Base-by-base conservation (phyloP, 2,329 filamentous ascomycete species). In the Dothideomycetes sp. region DNA sequence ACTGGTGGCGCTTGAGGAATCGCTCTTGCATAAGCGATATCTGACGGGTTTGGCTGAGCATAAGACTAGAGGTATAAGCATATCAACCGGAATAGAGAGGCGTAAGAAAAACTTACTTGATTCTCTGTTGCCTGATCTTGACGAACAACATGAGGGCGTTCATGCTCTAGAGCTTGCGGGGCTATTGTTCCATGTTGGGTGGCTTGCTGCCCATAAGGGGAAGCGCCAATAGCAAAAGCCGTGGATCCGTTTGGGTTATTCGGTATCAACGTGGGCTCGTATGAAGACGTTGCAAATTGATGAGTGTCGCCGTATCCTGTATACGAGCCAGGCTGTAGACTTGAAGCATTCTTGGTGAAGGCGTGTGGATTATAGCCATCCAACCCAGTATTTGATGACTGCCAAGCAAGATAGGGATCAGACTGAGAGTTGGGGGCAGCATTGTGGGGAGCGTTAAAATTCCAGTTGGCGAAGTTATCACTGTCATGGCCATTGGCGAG, bases 101-200 rank as follows among this genome's bases (percentile, higher is more conserved):
- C 25, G 6, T 20, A 17, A 23, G 20, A 13, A 23, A 23, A 17
- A 24, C 17, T 5, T 24, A 36, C 33, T 25, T 30, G 27, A 17
- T 27, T 7, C n/a, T 36, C 38, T 20, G 37, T 16, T 30, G 24
- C 15, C 18, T 31, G 22, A n/a, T 15, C 18, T 30, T 43, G 30
- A 8, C 39, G 29, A 25, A 23, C 15, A 29, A 15, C 16, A 12
- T 43, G 25, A 25, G 29, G 18, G 30, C 16, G 37, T 17, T 38
- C 42, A 19, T 53, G 51, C 17, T 56, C 48, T 10, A 58, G 47
- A 20, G 55, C 51, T 25, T 57, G 55, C 9, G 55, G 55, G n/a
- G 54, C 49, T 41, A 58, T 52, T 9, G 52, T 58, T 5, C 44
- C 46, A n/a, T 46, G 25, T 20, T 45, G 48, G 22, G 50, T 50